Conservation (phyloP, 2,329 filamentous ascomycete genomes). For the Fusarium mangiferae region DNA sequence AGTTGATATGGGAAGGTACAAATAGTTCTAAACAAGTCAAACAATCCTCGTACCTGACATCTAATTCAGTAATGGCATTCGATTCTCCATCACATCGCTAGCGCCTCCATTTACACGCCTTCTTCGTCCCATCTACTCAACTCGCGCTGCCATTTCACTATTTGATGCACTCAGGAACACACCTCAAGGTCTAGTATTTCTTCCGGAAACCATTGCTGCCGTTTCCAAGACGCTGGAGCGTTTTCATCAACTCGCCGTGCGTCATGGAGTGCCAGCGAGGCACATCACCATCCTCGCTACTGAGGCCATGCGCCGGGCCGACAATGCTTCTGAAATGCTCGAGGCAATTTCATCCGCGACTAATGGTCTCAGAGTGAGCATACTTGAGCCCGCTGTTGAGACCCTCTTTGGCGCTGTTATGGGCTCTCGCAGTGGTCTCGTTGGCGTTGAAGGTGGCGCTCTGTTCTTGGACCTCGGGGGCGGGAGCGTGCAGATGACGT, state of each 20-base stretch:
- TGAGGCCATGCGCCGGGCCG: slow-evolving; percentile 85
- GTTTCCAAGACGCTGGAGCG: slow-evolving; percentile 74
- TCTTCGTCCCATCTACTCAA: slow-evolving; percentile 80
- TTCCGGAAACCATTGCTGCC: slow-evolving; percentile 66
- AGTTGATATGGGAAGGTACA: slow-evolving; percentile 69
- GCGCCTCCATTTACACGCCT: slow-evolving; percentile 76
- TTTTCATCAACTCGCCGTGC: slow-evolving; percentile 76
- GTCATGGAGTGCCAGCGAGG: slow-evolving; percentile 71
- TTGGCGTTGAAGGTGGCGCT: slow-evolving; percentile 68
- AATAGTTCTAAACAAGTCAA: not conserved
- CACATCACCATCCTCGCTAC: slow-evolving; percentile 85
- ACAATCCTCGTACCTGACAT: not conserved
- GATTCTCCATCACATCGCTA: slow-evolving; percentile 90
- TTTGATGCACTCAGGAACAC: slow-evolving; percentile 80
- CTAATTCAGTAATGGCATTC: slow-evolving; percentile 81
- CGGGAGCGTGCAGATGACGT: slow-evolving; percentile 73
- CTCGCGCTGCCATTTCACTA: slow-evolving; percentile 83
- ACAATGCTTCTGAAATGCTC: slow-evolving; percentile 77
- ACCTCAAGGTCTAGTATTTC: slow-evolving; percentile 55
- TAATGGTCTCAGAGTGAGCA: slow-evolving; percentile 72
- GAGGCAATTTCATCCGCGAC: slow-evolving; percentile 69
- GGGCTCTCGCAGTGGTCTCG: slow-evolving; percentile 81
- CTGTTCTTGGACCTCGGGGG: slow-evolving; percentile 90
- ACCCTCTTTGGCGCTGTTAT: slow-evolving; percentile 81
- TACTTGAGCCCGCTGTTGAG: slow-evolving; percentile 83